Evolutionary conservation across 164 flowering plant genomes (phyloP).

Genomic region (Chimonanthus salicifolius): DNA sequence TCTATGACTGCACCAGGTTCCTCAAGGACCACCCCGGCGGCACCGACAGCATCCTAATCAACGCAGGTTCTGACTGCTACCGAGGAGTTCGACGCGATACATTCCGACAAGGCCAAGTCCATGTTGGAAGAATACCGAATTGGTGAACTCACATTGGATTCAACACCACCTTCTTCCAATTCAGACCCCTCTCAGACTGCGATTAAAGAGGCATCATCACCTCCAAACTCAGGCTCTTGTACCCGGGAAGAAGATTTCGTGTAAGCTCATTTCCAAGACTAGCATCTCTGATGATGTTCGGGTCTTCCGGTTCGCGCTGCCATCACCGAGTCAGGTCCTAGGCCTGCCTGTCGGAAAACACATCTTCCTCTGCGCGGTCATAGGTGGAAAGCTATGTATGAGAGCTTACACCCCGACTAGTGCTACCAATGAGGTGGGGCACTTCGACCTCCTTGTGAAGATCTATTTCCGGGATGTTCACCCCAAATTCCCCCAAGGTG

Average conservation of each 20-base stretch:
- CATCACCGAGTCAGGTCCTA: constrained; percentile 53
- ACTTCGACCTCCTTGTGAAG: constrained; percentile 74
- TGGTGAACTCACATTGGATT: constrained; percentile 55
- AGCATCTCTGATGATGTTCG: constrained; percentile 69
- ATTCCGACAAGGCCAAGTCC: constrained; percentile 86
- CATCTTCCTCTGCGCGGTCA: constrained; percentile 63
- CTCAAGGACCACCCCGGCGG: constrained; percentile 95
- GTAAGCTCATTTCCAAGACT: constrained; percentile 56
- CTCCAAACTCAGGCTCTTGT: constrained; percentile 41
- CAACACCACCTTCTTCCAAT: constrained; percentile 63
- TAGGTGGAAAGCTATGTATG: constrained; percentile 73
- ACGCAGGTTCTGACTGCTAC: constrained; percentile 94
- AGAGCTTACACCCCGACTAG: constrained; percentile 86
- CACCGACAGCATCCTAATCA: constrained; percentile 87
- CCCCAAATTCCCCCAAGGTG: constrained; percentile 82
- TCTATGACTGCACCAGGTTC: constrained; percentile 86
- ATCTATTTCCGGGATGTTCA: constrained; percentile 64
- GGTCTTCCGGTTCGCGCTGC: constrained; percentile 66
- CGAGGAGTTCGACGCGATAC: constrained; percentile 94
- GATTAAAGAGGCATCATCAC: constrained; percentile 36
- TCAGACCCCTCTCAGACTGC: constrained; percentile 34
- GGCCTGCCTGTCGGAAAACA: constrained; percentile 91
- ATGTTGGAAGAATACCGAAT: constrained; percentile 65
- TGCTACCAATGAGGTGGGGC: constrained; percentile 56
- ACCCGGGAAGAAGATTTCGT: constrained; percentile 58